Evolutionary conservation across 495 filamentous ascomycete genomes (phyloP).

Genomic region (Apodospora peruviana): DNA sequence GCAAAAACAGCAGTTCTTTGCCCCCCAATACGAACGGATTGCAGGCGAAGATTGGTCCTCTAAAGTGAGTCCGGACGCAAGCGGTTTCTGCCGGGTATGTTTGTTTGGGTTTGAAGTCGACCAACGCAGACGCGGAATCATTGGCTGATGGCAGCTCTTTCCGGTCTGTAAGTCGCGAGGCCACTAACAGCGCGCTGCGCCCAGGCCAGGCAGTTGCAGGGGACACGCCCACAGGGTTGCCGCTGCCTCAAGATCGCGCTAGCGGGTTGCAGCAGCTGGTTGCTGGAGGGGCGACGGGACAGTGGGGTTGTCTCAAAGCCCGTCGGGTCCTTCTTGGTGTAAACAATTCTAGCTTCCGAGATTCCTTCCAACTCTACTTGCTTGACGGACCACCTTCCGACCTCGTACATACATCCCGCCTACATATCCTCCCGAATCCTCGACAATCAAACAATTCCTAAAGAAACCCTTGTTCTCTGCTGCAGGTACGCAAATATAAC

Average conservation of each 20-base stretch:
- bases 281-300: constrained; percentile 17
- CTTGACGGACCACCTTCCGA: not conserved
- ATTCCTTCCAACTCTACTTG: not conserved
- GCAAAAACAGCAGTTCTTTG: too few relatives aligned
- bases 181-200: too few relatives aligned
- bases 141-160: constrained; percentile 4
- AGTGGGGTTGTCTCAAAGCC: constrained; percentile 6
- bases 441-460: constrained; percentile 10
- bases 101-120: constrained; percentile 6
- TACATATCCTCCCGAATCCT: too few relatives aligned
- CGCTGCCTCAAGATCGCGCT: too few relatives aligned
- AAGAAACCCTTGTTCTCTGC: constrained; percentile 7
- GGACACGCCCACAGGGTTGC: too few relatives aligned
- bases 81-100: too few relatives aligned
- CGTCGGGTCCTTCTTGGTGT: constrained; percentile 11
- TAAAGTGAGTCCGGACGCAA: too few relatives aligned
- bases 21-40: too few relatives aligned
- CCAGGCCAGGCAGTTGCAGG: too few relatives aligned
- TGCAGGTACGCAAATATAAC: constrained; percentile 14
- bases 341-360: constrained; percentile 11
- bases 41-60: too few relatives aligned
- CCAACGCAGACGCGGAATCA: constrained; percentile 4
- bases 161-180: not conserved
- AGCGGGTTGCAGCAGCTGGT: constrained; percentile 5
- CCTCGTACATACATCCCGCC: not conserved